Conservation (phyloP, 2,329 filamentous ascomycete species). For the Claviceps sp. region DNA sequence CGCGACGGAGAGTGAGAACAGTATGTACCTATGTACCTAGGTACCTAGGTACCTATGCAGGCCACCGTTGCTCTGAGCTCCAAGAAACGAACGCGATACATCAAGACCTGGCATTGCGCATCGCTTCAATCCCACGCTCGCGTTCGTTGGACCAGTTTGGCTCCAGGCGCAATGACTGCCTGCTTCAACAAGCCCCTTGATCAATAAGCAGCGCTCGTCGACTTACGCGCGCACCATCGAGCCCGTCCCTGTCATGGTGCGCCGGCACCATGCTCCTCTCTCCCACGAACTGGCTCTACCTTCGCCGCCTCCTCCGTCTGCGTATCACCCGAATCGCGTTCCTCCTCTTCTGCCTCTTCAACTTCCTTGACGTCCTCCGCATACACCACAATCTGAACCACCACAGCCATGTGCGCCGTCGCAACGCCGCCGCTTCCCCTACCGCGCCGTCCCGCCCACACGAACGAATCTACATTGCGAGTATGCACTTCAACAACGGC, state of each 20-base stretch:
- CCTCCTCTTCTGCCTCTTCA: slow-evolving; percentile 21
- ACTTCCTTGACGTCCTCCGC: slow-evolving; percentile 25
- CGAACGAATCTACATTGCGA: slow-evolving; percentile 50
- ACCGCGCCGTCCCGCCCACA: slow-evolving; percentile 12
- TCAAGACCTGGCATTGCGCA: not conserved
- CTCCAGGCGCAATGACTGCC: not conserved
- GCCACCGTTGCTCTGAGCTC: not conserved
- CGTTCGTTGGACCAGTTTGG: not conserved
- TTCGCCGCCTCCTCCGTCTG: slow-evolving; percentile 25
- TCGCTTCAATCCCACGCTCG: no score
- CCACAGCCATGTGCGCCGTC: slow-evolving; percentile 14
- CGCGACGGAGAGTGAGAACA: no score
- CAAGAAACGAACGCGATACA: not conserved
- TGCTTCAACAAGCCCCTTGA: not conserved
- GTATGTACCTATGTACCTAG: no score
- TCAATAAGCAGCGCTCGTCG: not conserved
- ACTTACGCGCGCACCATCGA: not conserved
- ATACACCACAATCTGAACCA: slow-evolving; percentile 21
- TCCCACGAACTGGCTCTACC: slow-evolving; percentile 18
- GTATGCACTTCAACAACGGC: slow-evolving; percentile 56
- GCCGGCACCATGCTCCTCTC: slow-evolving; percentile 14
- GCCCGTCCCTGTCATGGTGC: not conserved
- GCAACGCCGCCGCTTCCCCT: slow-evolving; percentile 1
- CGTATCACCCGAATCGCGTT: slow-evolving; percentile 21
- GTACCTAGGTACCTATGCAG: no score